Evolutionary conservation across 805 yeast genomes (phyloP), one percentile per base, ranked within the genome.

Genomic region (Peterozyma toletana): DNA sequence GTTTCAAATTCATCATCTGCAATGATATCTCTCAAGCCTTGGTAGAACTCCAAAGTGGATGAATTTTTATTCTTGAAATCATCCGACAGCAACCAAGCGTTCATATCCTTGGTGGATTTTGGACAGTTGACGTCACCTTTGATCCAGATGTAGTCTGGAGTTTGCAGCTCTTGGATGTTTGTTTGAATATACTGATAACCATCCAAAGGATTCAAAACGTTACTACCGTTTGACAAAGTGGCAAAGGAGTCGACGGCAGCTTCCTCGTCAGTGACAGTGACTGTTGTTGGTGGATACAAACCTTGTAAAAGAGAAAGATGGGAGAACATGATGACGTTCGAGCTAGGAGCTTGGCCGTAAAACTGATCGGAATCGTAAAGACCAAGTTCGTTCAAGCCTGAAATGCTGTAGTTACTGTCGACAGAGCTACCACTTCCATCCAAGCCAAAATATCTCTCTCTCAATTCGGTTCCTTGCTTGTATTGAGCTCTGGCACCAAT

Each of bases 181-280:
- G 65, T 58, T 46, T 60, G 58, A 11, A 70, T 73, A 45, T 71
- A 72, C 55, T 73, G 78, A 53, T 71, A 70, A 10, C 75, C 75
- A 42, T 57, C 57, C 30, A 67, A 53, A 4, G 77, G 75, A 38
- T 61, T 60, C 33, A 53, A 58, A 18, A 64, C 55, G 10, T 53
- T 48, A 16, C 71, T 50, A 17, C 77, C 77, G 48, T 72, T 70
- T 31, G 66, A 42, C 37, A 66, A 49, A 37, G 48, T 57, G n/a
- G 73, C 56, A 44, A 69, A 50, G 14, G 57, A 51, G 10, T 39
- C 46, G 29, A 49, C 60, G 21, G 55, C 55, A 38, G 59, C 49
- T 13, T 50, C 45, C 16, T 43, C 49, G 38, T 53, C 53, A 6
- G 56, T 47, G 39, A 57, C 53, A 27, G 60, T 59, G 13, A 50